These are phyloP conservation scores for Suillus spraguei DNA, from an alignment of 768 basidiomycete genomes.

Conservation along the genomic window DNA sequence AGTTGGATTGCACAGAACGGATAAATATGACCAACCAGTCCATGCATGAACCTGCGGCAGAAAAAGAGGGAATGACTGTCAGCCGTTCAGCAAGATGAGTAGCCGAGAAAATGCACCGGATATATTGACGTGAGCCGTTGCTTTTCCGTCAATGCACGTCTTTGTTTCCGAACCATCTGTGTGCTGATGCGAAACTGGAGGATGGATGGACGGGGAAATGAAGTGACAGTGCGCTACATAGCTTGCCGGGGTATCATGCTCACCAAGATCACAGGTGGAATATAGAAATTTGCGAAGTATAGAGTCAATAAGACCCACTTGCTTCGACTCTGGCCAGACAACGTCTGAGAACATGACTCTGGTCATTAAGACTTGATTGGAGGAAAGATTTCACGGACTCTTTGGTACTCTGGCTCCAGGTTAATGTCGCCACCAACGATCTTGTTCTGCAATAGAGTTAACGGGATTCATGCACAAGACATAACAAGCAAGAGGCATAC, in stretches of 20 bases:
- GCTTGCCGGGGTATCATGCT: conserved; percentile 12
- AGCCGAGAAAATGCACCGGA: conserved; percentile 44
- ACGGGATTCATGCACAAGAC: not conserved
- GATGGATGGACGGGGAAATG: conserved; percentile 6
- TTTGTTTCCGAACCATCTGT: conserved; percentile 69
- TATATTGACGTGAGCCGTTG: conserved; percentile 78
- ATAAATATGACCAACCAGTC: conserved; percentile 50
- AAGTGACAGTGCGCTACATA: conserved; percentile 2
- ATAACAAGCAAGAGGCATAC: conserved; percentile 36
- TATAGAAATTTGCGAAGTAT: conserved; percentile 78
- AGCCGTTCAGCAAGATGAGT: not conserved
- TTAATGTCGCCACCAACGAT: conserved; percentile 65
- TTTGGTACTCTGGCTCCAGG: conserved; percentile 78
- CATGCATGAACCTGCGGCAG: conserved; percentile 61
- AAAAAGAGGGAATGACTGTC: conserved; percentile 7
- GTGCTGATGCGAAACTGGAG: conserved; percentile 47
- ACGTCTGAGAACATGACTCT: conserved; percentile 47
- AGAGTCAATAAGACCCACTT: conserved; percentile 76
- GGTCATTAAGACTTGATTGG: not conserved
- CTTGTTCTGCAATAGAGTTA: conserved; percentile 50
- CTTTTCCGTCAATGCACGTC: conserved; percentile 80
- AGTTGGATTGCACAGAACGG: not conserved
- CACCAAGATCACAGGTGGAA: conserved; percentile 78
- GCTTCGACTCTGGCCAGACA: conserved; percentile 79
- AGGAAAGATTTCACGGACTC: conserved; percentile 40